Evolutionary conservation across 495 filamentous ascomycete species (phyloP), one percentile per base, ranked within the genome.

Genomic region (Penicillium desertorum): DNA sequence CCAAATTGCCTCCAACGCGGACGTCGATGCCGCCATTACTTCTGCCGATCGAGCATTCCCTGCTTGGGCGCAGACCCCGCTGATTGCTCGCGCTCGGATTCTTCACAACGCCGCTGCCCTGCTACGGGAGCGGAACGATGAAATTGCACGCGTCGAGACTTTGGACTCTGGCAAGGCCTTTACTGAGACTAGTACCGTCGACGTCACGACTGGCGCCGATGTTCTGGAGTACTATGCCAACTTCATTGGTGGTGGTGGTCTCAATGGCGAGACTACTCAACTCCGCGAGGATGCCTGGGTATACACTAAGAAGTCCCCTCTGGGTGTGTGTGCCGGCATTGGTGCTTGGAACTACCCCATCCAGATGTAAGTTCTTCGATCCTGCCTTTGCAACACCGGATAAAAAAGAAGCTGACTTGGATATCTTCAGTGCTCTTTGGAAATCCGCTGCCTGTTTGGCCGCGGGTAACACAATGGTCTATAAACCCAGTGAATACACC

Each of bases 261-360:
- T 88, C 30, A 87, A 89, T 63, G 86, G 86, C 19, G 86, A 88
- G 62, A 88, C 84, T 8, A 80, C 79, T 36, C 84, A 84, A 52
- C 69, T 90, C 22, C 77, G 88, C 43, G 81, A 86, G 47, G 83
- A 88, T 60, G 87, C 88, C 0, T 88, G 85, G 84, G 79, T 90
- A 16, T 90, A 89, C 64, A 88, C 86, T 1, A 85, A 81, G 61
- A 90, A 91, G 65, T 85, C 87, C 45, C 80, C 88, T 3, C 69
- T 91, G 43, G 88, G 88, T 20, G 88, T 92, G 2, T 91, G 88
- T 70, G 88, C 81, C 6, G 88, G 87, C 34, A 91, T 92, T 62
- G 88, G 88, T 42, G 88, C 88, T 51, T 92, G 88, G 88, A 92
- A 92, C 69, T 92, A 92, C 66, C 89, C 89, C 14, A 86, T 92